These are phyloP conservation scores for Fusarium begoniae DNA, from an alignment of 2,329 filamentous ascomycete species.

Conservation along the genomic window DNA sequence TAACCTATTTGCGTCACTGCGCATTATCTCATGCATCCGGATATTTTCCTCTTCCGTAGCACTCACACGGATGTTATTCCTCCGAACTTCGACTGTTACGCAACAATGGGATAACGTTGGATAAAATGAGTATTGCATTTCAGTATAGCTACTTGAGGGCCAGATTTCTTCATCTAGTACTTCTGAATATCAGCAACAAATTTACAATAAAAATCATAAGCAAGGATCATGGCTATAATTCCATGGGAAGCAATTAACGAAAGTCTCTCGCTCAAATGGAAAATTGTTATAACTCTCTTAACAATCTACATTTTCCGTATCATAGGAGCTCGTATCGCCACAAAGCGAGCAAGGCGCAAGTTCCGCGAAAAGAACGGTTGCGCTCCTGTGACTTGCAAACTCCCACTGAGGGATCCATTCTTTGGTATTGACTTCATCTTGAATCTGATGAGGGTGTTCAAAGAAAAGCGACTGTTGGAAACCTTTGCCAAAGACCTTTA, in stretches of 20 bases:
- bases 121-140: not conserved
- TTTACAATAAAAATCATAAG: not conserved
- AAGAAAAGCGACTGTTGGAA: not conserved
- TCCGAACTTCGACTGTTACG: not conserved
- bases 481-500: not conserved
- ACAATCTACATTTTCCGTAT: not conserved
- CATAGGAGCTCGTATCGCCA: not conserved
- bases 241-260: not conserved
- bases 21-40: not conserved
- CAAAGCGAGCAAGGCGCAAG: not conserved
- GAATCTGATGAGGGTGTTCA: not conserved
- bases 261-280: not conserved
- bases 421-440: not conserved
- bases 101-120: not conserved
- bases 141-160: not conserved
- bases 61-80: not conserved
- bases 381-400: not conserved
- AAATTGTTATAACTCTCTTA: not conserved
- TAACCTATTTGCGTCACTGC: not conserved
- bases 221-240: not conserved
- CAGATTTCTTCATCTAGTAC: not conserved
- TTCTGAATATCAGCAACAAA: not conserved
- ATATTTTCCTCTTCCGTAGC: rapidly evolving
- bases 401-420: not conserved
- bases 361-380: not conserved